phyloP scores from a whole-genome alignment of 306 rosid genomes.

The Rosa lucieae region DNA sequence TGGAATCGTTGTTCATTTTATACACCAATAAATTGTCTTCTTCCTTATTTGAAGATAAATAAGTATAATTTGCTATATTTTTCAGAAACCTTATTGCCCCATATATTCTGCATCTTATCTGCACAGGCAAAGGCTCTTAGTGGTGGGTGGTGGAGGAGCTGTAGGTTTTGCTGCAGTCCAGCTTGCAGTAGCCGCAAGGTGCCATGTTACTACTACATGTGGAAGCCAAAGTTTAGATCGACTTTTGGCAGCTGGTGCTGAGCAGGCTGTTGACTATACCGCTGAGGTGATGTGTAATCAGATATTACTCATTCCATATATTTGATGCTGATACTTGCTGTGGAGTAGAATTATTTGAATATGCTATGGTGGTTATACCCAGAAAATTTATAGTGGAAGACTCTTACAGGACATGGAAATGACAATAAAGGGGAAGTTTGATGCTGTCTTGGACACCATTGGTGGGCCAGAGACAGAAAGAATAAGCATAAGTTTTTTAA shows the following conservation, averaged over 20 bases:
- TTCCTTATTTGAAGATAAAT: not conserved
- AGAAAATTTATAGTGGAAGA: not conserved
- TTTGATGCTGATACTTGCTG: constrained; percentile 14
- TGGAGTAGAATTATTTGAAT: not conserved
- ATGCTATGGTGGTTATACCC: constrained; percentile 2
- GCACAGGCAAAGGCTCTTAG: constrained; percentile 71
- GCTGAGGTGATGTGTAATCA: constrained; percentile 60
- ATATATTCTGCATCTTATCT: too few relatives aligned
- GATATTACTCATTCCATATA: constrained; percentile 25
- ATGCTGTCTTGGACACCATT: constrained; percentile 95
- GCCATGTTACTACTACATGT: constrained; percentile 82
- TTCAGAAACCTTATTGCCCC: too few relatives aligned
- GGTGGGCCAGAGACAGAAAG: constrained; percentile 82
- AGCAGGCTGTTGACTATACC: constrained; percentile 86
- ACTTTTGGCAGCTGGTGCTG: constrained; percentile 77
- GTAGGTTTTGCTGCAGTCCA: constrained; percentile 88
- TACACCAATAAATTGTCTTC: not conserved
- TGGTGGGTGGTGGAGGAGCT: constrained; percentile 98
- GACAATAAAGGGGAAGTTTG: constrained; percentile 79
- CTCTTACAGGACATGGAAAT: constrained; percentile 55
- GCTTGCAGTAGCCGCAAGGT: constrained; percentile 79
- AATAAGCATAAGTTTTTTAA: constrained; percentile 66
- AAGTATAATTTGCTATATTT: constrained; percentile 14
- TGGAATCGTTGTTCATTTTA: not conserved
- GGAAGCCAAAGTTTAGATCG: constrained; percentile 71